These are phyloP conservation scores for Lagenidium giganteum DNA, from an alignment of 352 stramenopile genomes.

Conservation along the genomic window DNA sequence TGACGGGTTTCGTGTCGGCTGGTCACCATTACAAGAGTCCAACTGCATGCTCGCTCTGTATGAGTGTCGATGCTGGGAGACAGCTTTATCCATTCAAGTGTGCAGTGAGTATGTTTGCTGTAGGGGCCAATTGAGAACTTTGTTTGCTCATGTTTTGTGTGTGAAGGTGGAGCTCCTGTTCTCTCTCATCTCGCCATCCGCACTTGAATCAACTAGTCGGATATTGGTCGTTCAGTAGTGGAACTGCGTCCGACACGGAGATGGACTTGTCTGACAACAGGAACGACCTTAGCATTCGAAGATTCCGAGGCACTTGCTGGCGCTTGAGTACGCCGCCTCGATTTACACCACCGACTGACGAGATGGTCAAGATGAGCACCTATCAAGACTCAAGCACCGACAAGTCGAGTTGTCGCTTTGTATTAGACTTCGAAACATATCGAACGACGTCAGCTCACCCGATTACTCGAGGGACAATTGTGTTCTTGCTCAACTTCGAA, in stretches of 20 bases:
- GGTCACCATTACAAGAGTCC: constrained; percentile 1
- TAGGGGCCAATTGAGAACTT: not conserved
- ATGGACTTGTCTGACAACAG: constrained; percentile 10
- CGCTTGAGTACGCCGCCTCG: constrained; percentile 1
- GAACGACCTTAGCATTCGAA: constrained; percentile 7
- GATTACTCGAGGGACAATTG: constrained; percentile 7
- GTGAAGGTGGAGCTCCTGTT: constrained; percentile 8
- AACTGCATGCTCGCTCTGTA: constrained; percentile 12
- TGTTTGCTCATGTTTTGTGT: not conserved
- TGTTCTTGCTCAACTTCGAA: constrained; percentile 30
- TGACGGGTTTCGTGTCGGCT: constrained; percentile 8
- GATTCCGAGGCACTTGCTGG: constrained; percentile 6
- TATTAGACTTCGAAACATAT: constrained; percentile 10
- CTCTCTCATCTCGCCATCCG: constrained; percentile 7
- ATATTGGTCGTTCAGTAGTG: constrained; percentile 14
- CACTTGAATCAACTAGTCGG: constrained; percentile 1
- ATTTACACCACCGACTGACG: not conserved
- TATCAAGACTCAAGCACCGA: constrained; percentile 2
- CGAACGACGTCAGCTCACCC: not conserved
- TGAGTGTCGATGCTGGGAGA: constrained; percentile 13
- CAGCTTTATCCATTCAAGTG: not conserved
- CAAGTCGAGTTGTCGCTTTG: constrained; percentile 5
- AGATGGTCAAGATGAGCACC: not conserved
- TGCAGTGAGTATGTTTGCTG: not conserved
- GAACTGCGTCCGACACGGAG: constrained; percentile 1